Percentiles rank a stretch among this genome's conserved stretches.
Evolutionary conservation across 73 alveolate species (phyloP).

Genomic region (Stentor roeselii): DNA sequence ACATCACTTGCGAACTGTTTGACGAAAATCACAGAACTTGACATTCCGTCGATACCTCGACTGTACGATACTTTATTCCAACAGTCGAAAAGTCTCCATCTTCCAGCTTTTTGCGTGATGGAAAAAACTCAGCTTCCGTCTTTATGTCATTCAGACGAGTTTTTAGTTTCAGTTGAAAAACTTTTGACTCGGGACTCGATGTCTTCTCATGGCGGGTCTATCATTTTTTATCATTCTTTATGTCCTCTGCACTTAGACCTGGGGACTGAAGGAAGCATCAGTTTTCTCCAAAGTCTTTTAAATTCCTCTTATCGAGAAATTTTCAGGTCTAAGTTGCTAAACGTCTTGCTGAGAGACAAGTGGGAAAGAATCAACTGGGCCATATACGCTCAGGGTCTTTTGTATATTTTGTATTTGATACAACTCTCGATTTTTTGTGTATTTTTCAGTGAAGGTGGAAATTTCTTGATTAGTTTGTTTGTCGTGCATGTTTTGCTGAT

Average conservation of each 20-base stretch:
- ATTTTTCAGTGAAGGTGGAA: background rate
- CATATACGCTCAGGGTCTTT: background rate
- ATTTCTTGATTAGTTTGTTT: background rate
- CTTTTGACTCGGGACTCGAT: background rate
- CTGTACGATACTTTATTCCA: background rate
- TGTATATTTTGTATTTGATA: background rate
- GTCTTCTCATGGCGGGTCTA: background rate
- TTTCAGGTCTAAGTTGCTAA: background rate
- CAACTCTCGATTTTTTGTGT: background rate
- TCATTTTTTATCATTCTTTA: background rate
- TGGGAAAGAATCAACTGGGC: constrained; percentile 1
- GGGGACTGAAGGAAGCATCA: background rate
- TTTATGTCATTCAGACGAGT: background rate
- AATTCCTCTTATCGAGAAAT: background rate
- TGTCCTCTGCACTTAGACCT: background rate
- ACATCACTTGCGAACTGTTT: background rate
- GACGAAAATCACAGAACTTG: background rate
- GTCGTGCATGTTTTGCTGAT: background rate
- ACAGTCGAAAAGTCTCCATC: background rate
- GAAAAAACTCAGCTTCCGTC: background rate
- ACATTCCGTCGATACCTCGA: background rate
- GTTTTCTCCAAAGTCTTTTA: background rate
- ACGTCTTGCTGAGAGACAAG: background rate
- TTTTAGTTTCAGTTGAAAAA: background rate
- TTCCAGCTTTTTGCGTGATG: background rate